Evolutionary conservation across 129 eudicot species (phyloP), one percentile per base, ranked within the genome.

Genomic region (Apium graveolens): DNA sequence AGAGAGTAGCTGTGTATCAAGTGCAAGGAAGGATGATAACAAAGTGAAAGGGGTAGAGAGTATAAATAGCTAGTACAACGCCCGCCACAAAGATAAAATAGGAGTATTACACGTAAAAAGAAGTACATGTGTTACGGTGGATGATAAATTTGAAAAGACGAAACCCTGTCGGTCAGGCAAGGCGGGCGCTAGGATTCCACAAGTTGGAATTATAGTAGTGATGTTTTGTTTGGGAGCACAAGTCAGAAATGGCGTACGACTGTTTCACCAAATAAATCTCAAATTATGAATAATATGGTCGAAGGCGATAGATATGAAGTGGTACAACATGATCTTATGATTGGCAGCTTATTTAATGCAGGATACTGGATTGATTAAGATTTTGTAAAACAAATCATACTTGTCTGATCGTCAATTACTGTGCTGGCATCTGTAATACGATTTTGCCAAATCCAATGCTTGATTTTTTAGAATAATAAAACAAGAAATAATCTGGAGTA

Each of bases 151-250:
- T 71, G 75, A 71, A 71, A n/a, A n/a, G n/a, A n/a, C 27, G 16
- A 38, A 38, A 21, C 5, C 14, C 14, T 16, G 4, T 18, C 55
- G 55, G 75, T 71, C 75, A 18, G 12, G 39, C 1, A 37, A 34
- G 75, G 75, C 75, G 48, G 75, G 75, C 75, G 75, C 75, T 18
- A 17, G 57, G 24, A 49, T 49, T 49, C 57, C 6, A 49, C n/a
- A 6, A 49, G 27, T 53, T 53, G 66, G 66, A 57, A 57, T 9
- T 3, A 24, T 24, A 57, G 66, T n/a, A 31, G 7, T 21, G 27
- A 18, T 49, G 60, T 53, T 53, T 53, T 53, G 7, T 1, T 7
- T 18, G n/a, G 60, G 5, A 53, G 27, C 62, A 53, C 10, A 9
- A 24, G 65, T 60, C 68, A 60, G 4, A 26, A 10, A 7, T 26